Percentiles rank a stretch among this genome's conserved stretches.
Conservation (phyloP, 768 basidiomycete species). For the Krasilnikovozyma curviuscula region DNA sequence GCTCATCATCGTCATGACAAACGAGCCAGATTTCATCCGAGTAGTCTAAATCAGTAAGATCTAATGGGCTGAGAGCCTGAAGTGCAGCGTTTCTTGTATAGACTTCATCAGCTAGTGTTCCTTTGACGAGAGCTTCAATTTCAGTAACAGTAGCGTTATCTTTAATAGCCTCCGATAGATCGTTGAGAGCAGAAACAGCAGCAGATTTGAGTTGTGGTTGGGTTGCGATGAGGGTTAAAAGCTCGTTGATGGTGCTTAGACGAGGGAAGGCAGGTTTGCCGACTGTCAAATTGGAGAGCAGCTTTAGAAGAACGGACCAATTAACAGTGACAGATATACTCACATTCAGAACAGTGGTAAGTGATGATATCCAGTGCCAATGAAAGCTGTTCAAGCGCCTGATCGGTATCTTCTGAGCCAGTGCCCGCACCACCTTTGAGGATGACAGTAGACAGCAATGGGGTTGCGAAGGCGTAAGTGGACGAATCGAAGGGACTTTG, state of each 20-base stretch:
- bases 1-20: slow-evolving; percentile 72
- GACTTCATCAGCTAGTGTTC: slow-evolving; percentile 65
- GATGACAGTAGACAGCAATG: slow-evolving; percentile 52
- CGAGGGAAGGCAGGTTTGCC: slow-evolving; percentile 55
- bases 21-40: slow-evolving; percentile 72
- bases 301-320: background rate
- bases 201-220: slow-evolving; percentile 70
- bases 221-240: slow-evolving; percentile 50
- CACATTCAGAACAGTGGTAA: slow-evolving; percentile 44
- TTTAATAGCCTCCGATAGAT: slow-evolving; percentile 60
- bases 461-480: slow-evolving; percentile 63
- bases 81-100: slow-evolving; percentile 73
- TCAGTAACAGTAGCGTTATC: slow-evolving; percentile 45
- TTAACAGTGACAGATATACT: slow-evolving; percentile 18
- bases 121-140: slow-evolving; percentile 43
- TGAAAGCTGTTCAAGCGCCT: slow-evolving; percentile 62
- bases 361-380: slow-evolving; percentile 25
- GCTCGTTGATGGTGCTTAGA: slow-evolving; percentile 41
- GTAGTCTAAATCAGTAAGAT: slow-evolving; percentile 87
- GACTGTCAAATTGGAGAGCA: slow-evolving; percentile 32
- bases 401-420: slow-evolving; percentile 43
- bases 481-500: slow-evolving; percentile 64
- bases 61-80: slow-evolving; percentile 85
- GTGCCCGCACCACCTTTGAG: slow-evolving; percentile 45
- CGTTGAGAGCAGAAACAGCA: slow-evolving; percentile 57